Percentiles rank a stretch among this genome's conserved stretches.
Evolutionary conservation across 495 filamentous ascomycete species (phyloP).

Genomic region (Penicillium atrosanguineum): DNA sequence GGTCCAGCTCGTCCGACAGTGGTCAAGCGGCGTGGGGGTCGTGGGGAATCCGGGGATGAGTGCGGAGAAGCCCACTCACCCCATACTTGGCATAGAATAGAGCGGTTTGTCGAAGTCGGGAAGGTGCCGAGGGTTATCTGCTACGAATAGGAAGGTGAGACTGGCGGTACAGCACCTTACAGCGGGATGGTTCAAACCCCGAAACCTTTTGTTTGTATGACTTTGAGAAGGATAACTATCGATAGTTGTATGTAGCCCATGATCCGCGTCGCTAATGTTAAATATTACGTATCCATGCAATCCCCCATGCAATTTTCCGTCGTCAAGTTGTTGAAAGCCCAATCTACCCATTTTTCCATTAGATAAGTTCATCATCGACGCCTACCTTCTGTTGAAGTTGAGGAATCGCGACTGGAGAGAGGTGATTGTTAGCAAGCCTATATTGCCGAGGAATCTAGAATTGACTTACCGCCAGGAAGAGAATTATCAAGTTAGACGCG

Average conservation of each 20-base stretch:
- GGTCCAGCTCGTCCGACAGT: background rate
- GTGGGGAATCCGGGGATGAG: constrained; percentile 14
- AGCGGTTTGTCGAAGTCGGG: background rate
- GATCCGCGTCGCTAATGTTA: background rate
- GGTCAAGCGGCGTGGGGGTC: constrained; percentile 18
- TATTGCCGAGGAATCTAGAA: background rate
- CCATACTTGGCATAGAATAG: background rate
- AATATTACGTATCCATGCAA: background rate
- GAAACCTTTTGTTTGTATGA: no score
- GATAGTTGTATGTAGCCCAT: background rate
- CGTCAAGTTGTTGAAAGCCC: background rate
- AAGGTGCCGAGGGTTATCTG: no score
- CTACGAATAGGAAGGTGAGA: no score
- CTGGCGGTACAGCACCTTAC: no score
- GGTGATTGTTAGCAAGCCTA: constrained; percentile 17
- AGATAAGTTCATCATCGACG: constrained; percentile 1
- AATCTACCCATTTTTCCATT: background rate
- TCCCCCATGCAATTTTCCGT: background rate
- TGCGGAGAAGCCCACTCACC: background rate
- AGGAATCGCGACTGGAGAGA: constrained; percentile 54
- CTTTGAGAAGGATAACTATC: no score
- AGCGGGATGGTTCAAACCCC: no score
- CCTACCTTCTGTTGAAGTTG: constrained; percentile 63
- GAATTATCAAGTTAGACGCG: constrained; percentile 70
- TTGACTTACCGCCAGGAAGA: constrained; percentile 57